phyloP scores from a whole-genome alignment of 805 yeast genomes.

The Sungouiozyma intestinalis region DNA sequence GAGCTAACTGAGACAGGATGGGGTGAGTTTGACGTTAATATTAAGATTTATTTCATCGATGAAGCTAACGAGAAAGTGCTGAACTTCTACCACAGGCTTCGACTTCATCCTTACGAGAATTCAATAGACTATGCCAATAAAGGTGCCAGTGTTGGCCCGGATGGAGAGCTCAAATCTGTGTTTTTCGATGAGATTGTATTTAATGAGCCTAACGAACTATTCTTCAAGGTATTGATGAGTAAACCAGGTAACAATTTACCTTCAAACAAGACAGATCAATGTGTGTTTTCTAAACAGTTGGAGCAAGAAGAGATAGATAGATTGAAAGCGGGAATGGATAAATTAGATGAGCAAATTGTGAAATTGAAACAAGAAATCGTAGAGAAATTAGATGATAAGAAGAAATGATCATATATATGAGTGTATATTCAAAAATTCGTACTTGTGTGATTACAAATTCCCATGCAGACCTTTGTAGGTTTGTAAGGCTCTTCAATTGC shows the following conservation, averaged over 20 bases:
- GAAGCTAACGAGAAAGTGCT: slow-evolving; percentile 84
- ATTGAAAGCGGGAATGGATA: slow-evolving; percentile 36
- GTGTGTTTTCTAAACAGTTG: slow-evolving; percentile 39
- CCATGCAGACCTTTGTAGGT: no score
- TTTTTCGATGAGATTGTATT: slow-evolving; percentile 87
- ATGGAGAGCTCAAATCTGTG: slow-evolving; percentile 40
- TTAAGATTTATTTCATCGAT: slow-evolving; percentile 76
- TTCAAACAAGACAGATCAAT: slow-evolving; percentile 30
- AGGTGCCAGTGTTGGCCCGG: slow-evolving; percentile 4
- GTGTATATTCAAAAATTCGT: no score
- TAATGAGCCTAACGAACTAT: slow-evolving; percentile 86
- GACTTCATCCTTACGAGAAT: slow-evolving; percentile 71
- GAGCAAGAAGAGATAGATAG: slow-evolving; percentile 59
- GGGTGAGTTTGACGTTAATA: slow-evolving; percentile 96
- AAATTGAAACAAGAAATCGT: slow-evolving; percentile 31
- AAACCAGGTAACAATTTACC: slow-evolving; percentile 50
- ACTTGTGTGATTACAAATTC: no score
- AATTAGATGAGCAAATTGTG: slow-evolving; percentile 37
- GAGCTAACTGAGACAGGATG: slow-evolving; percentile 97
- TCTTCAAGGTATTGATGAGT: slow-evolving; percentile 66
- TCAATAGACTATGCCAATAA: slow-evolving; percentile 14
- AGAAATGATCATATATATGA: background rate
- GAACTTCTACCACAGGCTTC: slow-evolving; percentile 77
- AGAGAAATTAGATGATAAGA: slow-evolving; percentile 14
- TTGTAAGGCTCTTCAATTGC: no score